Percentiles rank a stretch among this genome's conserved stretches.
phyloP scores from a whole-genome alignment of 1,284 basidiomycete genomes.

The Heterobasidion irregulare region DNA sequence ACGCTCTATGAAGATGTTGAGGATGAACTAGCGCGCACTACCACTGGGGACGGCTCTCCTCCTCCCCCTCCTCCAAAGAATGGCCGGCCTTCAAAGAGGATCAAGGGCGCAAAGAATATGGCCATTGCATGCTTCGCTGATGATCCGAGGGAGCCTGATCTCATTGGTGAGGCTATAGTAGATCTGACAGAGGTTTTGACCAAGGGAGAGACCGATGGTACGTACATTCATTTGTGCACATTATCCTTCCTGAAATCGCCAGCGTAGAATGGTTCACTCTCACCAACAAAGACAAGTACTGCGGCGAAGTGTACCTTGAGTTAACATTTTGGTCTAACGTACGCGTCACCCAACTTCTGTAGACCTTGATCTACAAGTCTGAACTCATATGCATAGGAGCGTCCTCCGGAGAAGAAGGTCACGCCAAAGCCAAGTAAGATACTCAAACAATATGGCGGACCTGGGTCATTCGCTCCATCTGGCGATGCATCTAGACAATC shows the following conservation, averaged over 20 bases:
- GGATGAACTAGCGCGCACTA: constrained; percentile 46
- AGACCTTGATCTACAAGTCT: constrained; percentile 1
- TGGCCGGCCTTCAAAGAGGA: constrained; percentile 41
- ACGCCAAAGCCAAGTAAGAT: constrained; percentile 39
- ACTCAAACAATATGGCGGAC: constrained; percentile 65
- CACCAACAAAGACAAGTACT: constrained; percentile 85
- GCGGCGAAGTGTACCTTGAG: constrained; percentile 90
- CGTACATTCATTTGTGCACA: constrained; percentile 19
- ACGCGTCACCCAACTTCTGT: constrained; percentile 23
- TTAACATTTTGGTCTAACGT: constrained; percentile 96
- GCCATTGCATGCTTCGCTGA: constrained; percentile 88
- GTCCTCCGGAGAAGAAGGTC: constrained; percentile 61
- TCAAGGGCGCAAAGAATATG: constrained; percentile 74
- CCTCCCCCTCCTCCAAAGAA: constrained; percentile 58
- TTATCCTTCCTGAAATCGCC: constrained; percentile 3
- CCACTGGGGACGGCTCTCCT: constrained; percentile 34
- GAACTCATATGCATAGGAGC: constrained; percentile 39
- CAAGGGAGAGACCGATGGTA: constrained; percentile 95
- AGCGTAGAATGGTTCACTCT: constrained; percentile 85
- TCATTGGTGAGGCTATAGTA: constrained; percentile 88
- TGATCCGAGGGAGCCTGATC: constrained; percentile 89
- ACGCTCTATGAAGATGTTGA: constrained; percentile 78
- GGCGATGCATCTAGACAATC: constrained; percentile 11
- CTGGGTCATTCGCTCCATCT: constrained; percentile 62
- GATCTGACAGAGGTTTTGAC: constrained; percentile 87